Base-by-base conservation (phyloP, 768 basidiomycete genomes). In the Lactarius vividus region DNA sequence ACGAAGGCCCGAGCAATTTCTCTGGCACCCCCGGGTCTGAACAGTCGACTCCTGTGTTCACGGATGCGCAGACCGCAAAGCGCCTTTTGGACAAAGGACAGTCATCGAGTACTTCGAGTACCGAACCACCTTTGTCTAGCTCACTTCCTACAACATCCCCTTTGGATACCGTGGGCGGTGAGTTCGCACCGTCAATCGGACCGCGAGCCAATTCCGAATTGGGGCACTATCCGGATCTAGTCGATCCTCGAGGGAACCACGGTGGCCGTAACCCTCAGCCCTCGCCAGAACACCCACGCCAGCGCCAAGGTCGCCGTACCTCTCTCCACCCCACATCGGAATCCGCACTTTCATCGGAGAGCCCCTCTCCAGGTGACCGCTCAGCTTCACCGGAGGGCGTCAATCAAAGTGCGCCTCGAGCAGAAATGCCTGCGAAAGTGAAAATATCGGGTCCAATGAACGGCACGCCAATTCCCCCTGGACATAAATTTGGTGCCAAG, bases 381-480 rank as follows among this genome's bases (percentile, higher is more conserved):
- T 78, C 73, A 69, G 68, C 79, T 15, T 74, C 81, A 26, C 79
- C 69, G 63, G 79, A 74, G 69, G 74, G 86, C 55, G 75, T 76
- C 4, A 82, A 82, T 26, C 84, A 83, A 55, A 84, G 82, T 68
- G 84, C 74, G 33, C 73, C 74, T 1, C 71, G 82, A 70, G 78
- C 77, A 8, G 88, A 89, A 63, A 73, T 74, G 31, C 81, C 81
- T 57, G 80, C 82, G 31, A 90, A 88, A 74, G 85, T 88, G 57
- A 94, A 95, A 77, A 97, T 98, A 58, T 96, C 94, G 20, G 92
- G 86, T 1, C 96, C 95, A 39, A 81, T 94, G 74, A 88, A 88
- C 65, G 94, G 92, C 9, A 85, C 85, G 16, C 91, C 89, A 52
- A 91, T 96, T 42, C 94, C 94, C 4, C 84, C 85, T 39, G 94